Conservation (phyloP, 495 filamentous ascomycete species). For the Penicillium atrosanguineum region DNA sequence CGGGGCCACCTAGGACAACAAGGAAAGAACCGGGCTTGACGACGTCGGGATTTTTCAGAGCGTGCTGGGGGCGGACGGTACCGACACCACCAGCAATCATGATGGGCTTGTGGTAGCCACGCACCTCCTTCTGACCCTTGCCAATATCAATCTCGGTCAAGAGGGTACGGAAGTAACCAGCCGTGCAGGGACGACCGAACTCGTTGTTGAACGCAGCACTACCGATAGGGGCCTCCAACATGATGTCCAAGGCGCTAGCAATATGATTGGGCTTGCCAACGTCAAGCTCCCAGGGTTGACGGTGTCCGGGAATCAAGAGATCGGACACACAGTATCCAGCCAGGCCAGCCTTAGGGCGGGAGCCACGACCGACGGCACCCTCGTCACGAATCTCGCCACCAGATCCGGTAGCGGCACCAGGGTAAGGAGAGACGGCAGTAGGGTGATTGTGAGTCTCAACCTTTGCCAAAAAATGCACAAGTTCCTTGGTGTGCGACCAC, state of each 20-base stretch:
- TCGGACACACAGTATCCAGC: conserved; percentile 93
- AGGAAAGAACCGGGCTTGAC: conserved; percentile 83
- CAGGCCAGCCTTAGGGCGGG: conserved; percentile 88
- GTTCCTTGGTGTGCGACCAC: conserved; percentile 85
- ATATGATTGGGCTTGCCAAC: conserved; percentile 89
- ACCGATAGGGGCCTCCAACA: conserved; percentile 94
- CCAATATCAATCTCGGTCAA: conserved; percentile 61
- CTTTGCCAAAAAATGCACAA: conserved; percentile 85
- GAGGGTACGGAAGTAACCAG: conserved; percentile 87
- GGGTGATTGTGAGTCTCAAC: conserved; percentile 99
- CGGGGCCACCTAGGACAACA: conserved; percentile 90
- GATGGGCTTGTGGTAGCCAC: conserved; percentile 97
- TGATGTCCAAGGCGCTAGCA: conserved; percentile 90
- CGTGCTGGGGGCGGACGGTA: conserved; percentile 91
- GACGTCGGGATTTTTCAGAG: conserved; percentile 72
- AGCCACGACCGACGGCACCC: conserved; percentile 89
- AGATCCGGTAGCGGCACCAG: conserved; percentile 86
- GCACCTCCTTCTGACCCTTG: conserved; percentile 64
- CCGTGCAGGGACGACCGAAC: conserved; percentile 88
- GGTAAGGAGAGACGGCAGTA: conserved; percentile 85
- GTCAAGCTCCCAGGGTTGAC: conserved; percentile 85
- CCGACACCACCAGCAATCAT: conserved; percentile 98
- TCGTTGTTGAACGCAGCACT: conserved; percentile 97
- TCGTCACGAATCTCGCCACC: conserved; percentile 96
- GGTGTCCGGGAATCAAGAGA: conserved; percentile 77